These are phyloP conservation scores for Penicillium verhagenii DNA, from an alignment of 495 filamentous ascomycete genomes.

Conservation along the genomic window DNA sequence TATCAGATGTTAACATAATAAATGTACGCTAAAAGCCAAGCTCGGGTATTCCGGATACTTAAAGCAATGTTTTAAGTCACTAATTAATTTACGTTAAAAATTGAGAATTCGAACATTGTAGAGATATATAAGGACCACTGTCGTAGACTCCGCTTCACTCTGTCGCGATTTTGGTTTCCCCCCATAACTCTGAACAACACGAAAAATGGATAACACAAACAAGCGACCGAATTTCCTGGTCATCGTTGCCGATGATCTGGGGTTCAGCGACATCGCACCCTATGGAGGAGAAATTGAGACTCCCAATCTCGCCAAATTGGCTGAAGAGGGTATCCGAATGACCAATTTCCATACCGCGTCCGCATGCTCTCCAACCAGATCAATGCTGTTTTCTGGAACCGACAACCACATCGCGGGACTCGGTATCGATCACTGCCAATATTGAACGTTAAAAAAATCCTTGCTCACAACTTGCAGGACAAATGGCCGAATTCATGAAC, in stretches of 20 bases:
- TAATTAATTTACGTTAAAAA: no score
- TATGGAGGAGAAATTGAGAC: slow-evolving; percentile 35
- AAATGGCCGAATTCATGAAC: slow-evolving; percentile 25
- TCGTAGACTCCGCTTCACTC: no score
- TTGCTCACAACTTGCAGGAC: neutral
- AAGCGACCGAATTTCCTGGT: slow-evolving; percentile 30
- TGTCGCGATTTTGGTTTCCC: no score
- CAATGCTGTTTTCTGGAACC: slow-evolving; percentile 51
- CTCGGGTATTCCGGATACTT: no score
- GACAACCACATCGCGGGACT: slow-evolving; percentile 44
- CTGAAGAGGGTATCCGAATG: slow-evolving; percentile 55
- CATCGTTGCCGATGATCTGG: slow-evolving; percentile 36
- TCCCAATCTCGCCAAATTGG: slow-evolving; percentile 46
- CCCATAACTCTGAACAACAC: no score
- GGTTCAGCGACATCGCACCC: slow-evolving; percentile 26
- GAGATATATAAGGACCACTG: no score
- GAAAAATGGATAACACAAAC: neutral
- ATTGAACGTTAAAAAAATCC: no score
- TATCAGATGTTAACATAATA: no score
- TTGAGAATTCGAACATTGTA: no score
- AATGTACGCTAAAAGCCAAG: no score
- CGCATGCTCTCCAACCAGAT: slow-evolving; percentile 34
- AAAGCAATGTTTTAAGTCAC: no score
- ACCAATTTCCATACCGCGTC: slow-evolving; percentile 62
- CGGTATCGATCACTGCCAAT: slow-evolving; percentile 1